Evolutionary conservation across 2,329 filamentous ascomycete genomes (phyloP).

Genomic region (Hypoxylon sp.): DNA sequence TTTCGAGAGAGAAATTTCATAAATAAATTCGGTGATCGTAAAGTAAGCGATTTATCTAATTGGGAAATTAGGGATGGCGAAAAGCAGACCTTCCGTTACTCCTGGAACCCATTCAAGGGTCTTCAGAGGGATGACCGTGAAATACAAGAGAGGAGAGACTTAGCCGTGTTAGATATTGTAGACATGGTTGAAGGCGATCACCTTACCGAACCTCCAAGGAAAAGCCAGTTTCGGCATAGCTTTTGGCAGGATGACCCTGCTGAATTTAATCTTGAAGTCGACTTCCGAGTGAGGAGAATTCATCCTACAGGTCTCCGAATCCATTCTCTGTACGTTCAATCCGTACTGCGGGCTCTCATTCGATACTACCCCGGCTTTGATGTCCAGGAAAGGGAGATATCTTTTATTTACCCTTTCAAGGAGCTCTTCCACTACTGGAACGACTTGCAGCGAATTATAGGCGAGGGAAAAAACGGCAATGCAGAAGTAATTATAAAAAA

Average conservation of each 20-base stretch:
- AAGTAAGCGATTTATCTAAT: background rate
- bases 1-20: background rate
- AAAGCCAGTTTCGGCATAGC: conserved; percentile 1
- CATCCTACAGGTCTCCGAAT: conserved; percentile 2
- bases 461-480: background rate
- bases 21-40: background rate
- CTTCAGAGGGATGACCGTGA: background rate
- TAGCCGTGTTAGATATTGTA: background rate
- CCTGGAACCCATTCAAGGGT: conserved; percentile 1
- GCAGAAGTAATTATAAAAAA: background rate
- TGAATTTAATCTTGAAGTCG: conserved; percentile 1
- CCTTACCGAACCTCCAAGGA: background rate
- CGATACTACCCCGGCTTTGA: background rate
- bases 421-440: conserved; percentile 4
- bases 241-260: background rate
- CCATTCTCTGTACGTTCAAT: background rate
- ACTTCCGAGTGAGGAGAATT: background rate
- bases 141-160: background rate
- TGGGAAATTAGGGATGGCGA: background rate
- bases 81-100: background rate
- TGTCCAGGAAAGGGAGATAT: conserved; percentile 4
- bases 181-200: conserved; percentile 1
- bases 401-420: background rate
- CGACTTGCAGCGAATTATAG: background rate
- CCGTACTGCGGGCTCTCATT: background rate